phyloP scores from a whole-genome alignment of 176 grass and related monocot species.

The Thinopyrum elongatum region DNA sequence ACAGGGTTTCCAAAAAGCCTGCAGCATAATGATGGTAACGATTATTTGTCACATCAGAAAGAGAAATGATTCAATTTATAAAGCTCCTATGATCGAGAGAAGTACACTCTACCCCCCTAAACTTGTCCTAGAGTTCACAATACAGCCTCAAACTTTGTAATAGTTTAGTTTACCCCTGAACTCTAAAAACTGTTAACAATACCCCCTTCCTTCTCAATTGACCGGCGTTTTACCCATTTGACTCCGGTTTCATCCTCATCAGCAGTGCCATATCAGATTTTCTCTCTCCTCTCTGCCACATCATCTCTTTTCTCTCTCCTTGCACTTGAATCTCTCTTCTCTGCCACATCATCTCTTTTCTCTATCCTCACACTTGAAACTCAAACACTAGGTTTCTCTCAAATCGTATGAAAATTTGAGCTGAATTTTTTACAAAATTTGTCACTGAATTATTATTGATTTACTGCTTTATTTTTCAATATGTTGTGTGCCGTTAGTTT shows the following conservation, averaged over 20 bases:
- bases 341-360: neutral
- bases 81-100: neutral
- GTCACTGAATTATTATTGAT: no score
- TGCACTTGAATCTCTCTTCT: neutral
- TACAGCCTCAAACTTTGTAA: no score
- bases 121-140: no score
- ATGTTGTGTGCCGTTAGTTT: neutral
- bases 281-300: neutral
- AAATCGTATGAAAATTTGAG: no score
- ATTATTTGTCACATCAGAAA: conserved; percentile 16
- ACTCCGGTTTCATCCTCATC: no score
- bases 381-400: no score
- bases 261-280: neutral
- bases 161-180: no score
- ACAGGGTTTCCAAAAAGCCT: conserved; percentile 83
- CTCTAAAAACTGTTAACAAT: neutral
- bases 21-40: conserved; percentile 26
- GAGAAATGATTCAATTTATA: neutral
- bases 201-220: no score
- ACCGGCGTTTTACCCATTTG: no score
- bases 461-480: no score
- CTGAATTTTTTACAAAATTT: no score
- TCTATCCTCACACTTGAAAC: neutral
- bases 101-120: no score
- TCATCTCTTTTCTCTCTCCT: neutral